Conservation (phyloP, 768 basidiomycete species). For the Suillus subluteus region DNA sequence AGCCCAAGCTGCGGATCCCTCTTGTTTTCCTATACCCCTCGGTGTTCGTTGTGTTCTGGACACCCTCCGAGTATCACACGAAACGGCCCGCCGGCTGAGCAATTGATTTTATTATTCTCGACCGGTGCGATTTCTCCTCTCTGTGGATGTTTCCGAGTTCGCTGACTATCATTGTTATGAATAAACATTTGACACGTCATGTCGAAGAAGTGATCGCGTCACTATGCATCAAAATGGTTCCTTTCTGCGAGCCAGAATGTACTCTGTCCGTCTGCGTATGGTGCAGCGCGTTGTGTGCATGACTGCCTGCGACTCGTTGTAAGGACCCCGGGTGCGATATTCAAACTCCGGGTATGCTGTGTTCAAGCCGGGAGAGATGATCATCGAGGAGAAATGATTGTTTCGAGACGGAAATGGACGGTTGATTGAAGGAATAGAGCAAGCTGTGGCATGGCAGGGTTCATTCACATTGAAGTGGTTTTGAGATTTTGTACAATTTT, state of each 20-base stretch:
- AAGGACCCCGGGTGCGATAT: slow-evolving; percentile 32
- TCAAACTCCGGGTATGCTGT: slow-evolving; percentile 32
- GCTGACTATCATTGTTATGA: background rate
- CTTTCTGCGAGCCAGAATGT: background rate
- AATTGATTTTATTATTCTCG: background rate
- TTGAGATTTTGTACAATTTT: background rate
- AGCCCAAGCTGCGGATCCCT: background rate
- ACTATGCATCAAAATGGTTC: background rate
- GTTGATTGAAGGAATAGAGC: background rate
- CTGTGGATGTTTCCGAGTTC: background rate
- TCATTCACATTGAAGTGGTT: background rate
- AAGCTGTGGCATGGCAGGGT: background rate
- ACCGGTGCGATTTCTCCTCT: background rate
- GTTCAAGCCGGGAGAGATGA: slow-evolving; percentile 3
- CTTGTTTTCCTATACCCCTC: background rate
- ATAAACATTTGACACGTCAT: background rate
- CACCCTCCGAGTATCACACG: background rate
- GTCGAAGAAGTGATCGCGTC: background rate
- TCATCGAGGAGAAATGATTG: slow-evolving; percentile 6
- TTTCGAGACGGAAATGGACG: background rate
- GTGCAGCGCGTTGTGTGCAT: slow-evolving; percentile 9
- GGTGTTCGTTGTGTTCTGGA: background rate
- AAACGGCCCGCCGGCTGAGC: background rate
- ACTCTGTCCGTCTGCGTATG: background rate
- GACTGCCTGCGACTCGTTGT: slow-evolving; percentile 18